Conservation (phyloP, 805 yeast genomes). For the Sporopachydermia lactativora region DNA sequence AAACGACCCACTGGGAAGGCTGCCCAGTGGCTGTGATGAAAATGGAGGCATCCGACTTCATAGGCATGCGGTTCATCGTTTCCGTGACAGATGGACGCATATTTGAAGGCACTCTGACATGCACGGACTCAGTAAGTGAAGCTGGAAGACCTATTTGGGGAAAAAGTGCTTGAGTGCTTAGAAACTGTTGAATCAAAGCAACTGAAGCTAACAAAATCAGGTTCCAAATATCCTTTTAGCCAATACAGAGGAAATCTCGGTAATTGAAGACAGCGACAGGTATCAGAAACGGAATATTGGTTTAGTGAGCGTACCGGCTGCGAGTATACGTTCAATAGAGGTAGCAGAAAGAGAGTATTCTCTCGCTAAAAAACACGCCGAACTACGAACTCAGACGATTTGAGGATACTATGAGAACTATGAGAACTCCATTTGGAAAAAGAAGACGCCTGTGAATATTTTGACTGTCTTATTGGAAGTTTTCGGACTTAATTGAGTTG, state of each 20-base stretch:
- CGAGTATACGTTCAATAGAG: background rate
- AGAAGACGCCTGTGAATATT: no score
- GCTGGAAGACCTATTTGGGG: no score
- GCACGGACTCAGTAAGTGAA: background rate
- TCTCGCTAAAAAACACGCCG: background rate
- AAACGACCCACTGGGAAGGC: no score
- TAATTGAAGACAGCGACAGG: background rate
- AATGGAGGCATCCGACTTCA: background rate
- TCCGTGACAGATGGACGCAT: background rate
- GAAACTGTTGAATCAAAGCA: no score
- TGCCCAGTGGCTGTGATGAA: no score
- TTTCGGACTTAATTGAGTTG: no score
- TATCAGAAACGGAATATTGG: background rate
- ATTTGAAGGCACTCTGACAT: background rate
- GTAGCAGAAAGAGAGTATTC: background rate
- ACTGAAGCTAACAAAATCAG: no score
- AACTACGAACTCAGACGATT: no score
- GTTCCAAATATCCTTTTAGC: slow-evolving; percentile 1
- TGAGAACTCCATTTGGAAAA: no score
- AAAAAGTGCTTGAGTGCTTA: no score
- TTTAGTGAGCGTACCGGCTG: background rate
- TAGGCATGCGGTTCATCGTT: background rate
- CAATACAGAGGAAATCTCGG: background rate
- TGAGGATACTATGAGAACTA: no score
- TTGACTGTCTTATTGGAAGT: no score